Evolutionary conservation across 192 early-diverging fungal genomes (phyloP).

Genomic region (Lobosporangium transversale): DNA sequence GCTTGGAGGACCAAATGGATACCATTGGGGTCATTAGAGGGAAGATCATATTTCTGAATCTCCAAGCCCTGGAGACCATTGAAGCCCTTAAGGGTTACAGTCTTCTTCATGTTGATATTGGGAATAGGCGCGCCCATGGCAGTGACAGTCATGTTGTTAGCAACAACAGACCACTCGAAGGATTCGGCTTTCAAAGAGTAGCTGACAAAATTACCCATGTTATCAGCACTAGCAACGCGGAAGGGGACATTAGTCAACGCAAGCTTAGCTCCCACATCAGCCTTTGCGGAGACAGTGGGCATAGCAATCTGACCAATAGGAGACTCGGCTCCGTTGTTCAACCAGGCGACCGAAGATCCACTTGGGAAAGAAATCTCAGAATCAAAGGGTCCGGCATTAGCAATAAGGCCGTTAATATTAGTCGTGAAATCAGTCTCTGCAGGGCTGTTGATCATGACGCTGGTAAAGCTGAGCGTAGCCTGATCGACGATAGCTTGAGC

Average conservation of each 20-base stretch:
- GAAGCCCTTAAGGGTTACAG: constrained; percentile 59
- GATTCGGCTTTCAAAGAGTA: constrained; percentile 58
- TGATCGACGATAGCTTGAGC: constrained; percentile 61
- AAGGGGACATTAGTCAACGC: constrained; percentile 56
- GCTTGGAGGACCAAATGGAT: constrained; percentile 38
- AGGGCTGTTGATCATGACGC: constrained; percentile 50
- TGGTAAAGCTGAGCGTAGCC: constrained; percentile 36
- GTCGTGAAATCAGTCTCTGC: constrained; percentile 48
- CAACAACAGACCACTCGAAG: constrained; percentile 61
- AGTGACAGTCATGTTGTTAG: constrained; percentile 57
- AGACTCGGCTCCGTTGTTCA: constrained; percentile 34
- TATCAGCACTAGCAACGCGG: constrained; percentile 40
- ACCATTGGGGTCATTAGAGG: constrained; percentile 58
- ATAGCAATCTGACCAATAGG: constrained; percentile 59
- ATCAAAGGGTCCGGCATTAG: constrained; percentile 50
- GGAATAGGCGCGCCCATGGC: constrained; percentile 64
- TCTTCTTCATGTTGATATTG: constrained; percentile 59
- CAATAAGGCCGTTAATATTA: constrained; percentile 50
- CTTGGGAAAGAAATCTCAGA: constrained; percentile 54
- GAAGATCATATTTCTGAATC: constrained; percentile 60
- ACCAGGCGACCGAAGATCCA: constrained; percentile 52
- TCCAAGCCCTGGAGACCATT: constrained; percentile 55
- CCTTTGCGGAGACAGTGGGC: constrained; percentile 53
- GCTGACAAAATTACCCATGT: constrained; percentile 62
- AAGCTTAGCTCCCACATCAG: constrained; percentile 61